Conservation (phyloP, 768 basidiomycete species). For the Arthromyces matolae region DNA sequence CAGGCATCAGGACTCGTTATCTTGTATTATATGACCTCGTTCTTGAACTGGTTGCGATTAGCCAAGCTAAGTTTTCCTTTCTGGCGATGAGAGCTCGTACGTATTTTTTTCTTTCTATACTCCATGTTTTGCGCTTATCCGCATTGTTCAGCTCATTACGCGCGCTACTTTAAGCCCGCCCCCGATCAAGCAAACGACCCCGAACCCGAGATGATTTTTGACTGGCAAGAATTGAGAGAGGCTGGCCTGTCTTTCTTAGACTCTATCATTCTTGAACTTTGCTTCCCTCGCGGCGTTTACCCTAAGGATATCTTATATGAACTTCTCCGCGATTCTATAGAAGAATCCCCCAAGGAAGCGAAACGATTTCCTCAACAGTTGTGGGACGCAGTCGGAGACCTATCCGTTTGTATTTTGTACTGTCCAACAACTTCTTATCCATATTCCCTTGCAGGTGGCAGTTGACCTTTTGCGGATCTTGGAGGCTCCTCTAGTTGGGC, state of each 20-base stretch:
- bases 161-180: conserved; percentile 59
- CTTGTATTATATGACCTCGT: conserved; percentile 65
- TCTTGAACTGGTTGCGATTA: conserved; percentile 52
- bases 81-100: conserved; percentile 69
- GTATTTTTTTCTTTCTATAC: conserved; percentile 19
- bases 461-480: conserved; percentile 66
- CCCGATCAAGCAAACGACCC: conserved; percentile 29
- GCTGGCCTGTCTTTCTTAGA: conserved; percentile 78
- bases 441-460: conserved; percentile 40
- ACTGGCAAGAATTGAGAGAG: conserved; percentile 56
- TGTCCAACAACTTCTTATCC: conserved; percentile 11
- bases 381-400: conserved; percentile 80
- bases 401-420: conserved; percentile 46
- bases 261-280: conserved; percentile 79
- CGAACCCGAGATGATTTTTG: conserved; percentile 58
- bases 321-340: conserved; percentile 65
- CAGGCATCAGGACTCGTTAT: conserved; percentile 52
- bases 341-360: conserved; percentile 69
- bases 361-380: conserved; percentile 75
- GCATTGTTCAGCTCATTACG: conserved; percentile 56
- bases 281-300: conserved; percentile 67
- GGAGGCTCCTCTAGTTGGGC: conserved; percentile 55
- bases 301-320: conserved; percentile 63
- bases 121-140: not conserved
- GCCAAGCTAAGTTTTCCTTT: conserved; percentile 63